Evolutionary conservation across 2,329 filamentous ascomycete genomes (phyloP), one percentile per base, ranked within the genome.

Genomic region (Phaeosphaeriaceae sp.): DNA sequence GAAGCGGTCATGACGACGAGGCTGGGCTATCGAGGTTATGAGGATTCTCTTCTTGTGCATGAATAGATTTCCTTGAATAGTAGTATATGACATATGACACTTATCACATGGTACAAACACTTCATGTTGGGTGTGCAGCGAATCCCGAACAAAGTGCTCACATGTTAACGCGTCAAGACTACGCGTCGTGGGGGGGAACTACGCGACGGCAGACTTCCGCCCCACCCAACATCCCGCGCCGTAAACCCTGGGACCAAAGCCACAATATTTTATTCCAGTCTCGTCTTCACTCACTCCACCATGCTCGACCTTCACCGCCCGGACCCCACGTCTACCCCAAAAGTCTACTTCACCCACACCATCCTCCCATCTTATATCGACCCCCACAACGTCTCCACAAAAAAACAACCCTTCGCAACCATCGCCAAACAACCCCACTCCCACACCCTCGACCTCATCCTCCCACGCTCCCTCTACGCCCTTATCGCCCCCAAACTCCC

Each of bases 321-420:
- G n/a, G n/a, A n/a, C 20, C 60, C 69, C 15, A 64, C 71, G 7
- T 63, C 66, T n/a, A n/a, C 18, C 61, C 70, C 36, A 63, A 94
- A 88, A 80, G 92, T 89, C 72, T 87, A 83, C 71, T 86, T 90
- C 56, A 89, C 87, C 1, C 84, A 89, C 64, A 85, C 85, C 33
- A 78, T 79, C 11, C 83, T 93, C 70, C 77, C 80, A 20, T 77
- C 80, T 23, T 87, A 90, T 74, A 77, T 93, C 36, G 85, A 96
- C 69, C 80, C 85, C 5, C 81, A 83, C 48, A 67, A 71, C 56
- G 55, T 68, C 2, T 67, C 69, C 0, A 79, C 77, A 5, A 92
- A 88, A 67, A 87, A 85, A 64, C 86, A 89, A 61, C 92, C 91
- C 3, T 96, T 93, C 80, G 81, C 83, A 1, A 80, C 84, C 1